Percentiles rank a stretch among this genome's conserved stretches.
Evolutionary conservation across 2,329 filamentous ascomycete species (phyloP).

Genomic region (Monilinia laxa): DNA sequence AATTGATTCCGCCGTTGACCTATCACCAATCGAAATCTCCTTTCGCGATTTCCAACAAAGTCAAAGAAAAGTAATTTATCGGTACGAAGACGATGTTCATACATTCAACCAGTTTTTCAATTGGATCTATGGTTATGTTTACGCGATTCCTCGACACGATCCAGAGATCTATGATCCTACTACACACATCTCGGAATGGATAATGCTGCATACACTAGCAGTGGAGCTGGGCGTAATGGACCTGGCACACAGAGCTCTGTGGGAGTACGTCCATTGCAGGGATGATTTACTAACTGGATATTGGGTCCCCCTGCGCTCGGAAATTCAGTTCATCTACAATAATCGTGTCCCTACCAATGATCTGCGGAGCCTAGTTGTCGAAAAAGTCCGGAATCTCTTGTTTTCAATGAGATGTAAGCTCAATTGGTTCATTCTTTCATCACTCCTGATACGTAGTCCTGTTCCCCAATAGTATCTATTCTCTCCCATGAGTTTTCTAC

Average conservation of each 20-base stretch:
- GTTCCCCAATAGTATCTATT: not conserved
- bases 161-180: not conserved
- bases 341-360: not conserved
- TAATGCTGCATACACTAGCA: not conserved
- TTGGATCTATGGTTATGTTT: not conserved
- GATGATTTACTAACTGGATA: not conserved
- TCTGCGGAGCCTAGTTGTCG: not conserved
- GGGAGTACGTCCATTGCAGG: conserved; percentile 1
- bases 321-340: conserved; percentile 18
- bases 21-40: not conserved
- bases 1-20: not conserved
- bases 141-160: not conserved
- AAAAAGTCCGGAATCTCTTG: not conserved
- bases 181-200: conserved; percentile 14
- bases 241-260: conserved; percentile 4
- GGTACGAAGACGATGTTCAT: conserved; percentile 3
- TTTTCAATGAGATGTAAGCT: not conserved
- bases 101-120: conserved; percentile 17
- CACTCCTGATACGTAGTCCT: not conserved
- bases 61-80: not conserved
- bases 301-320: conserved; percentile 4
- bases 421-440: not conserved
- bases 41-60: not conserved
- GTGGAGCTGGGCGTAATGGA: conserved; percentile 5
- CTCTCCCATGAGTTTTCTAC: not conserved